phyloP scores from a whole-genome alignment of 2,329 filamentous ascomycete genomes.

The Arthrobotrys megalospora region DNA sequence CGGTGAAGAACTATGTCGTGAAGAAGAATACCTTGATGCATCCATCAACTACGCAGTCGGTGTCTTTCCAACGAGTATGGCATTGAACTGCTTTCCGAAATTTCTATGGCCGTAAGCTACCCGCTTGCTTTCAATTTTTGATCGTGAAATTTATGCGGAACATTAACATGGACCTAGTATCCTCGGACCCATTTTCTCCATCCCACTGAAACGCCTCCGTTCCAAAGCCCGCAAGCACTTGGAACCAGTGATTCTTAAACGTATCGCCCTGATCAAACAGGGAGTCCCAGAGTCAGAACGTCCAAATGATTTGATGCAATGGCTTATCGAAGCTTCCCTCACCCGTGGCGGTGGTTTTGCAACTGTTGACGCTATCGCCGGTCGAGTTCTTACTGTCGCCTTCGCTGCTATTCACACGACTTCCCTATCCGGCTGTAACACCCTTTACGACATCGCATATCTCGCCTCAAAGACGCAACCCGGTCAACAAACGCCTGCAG shows the following conservation, averaged over 20 bases:
- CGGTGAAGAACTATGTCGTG: conserved; percentile 69
- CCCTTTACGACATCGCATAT: conserved; percentile 51
- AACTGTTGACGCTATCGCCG: conserved; percentile 45
- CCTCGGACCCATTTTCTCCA: conserved; percentile 40
- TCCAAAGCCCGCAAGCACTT: conserved; percentile 52
- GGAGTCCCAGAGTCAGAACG: conserved; percentile 55
- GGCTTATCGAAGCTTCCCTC: conserved; percentile 58
- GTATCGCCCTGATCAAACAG: conserved; percentile 41
- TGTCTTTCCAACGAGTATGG: conserved; percentile 66
- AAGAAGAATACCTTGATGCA: conserved; percentile 69
- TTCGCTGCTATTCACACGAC: conserved; percentile 61
- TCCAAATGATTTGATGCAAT: conserved; percentile 60
- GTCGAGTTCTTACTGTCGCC: conserved; percentile 51
- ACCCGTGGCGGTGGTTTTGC: conserved; percentile 43
- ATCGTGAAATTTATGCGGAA: background rate
- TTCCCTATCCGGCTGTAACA: conserved; percentile 53
- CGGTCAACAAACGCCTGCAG: conserved; percentile 29
- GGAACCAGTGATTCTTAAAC: conserved; percentile 52
- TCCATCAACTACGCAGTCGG: conserved; percentile 71
- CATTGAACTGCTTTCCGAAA: conserved; percentile 54
- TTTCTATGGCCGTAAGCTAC: conserved; percentile 50
- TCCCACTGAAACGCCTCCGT: conserved; percentile 34
- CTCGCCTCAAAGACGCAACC: conserved; percentile 34
- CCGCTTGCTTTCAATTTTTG: background rate
- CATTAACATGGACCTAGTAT: conserved; percentile 14